phyloP scores from a whole-genome alignment of 108 stramenopile species.

The Pelagomonas calceolata region DNA sequence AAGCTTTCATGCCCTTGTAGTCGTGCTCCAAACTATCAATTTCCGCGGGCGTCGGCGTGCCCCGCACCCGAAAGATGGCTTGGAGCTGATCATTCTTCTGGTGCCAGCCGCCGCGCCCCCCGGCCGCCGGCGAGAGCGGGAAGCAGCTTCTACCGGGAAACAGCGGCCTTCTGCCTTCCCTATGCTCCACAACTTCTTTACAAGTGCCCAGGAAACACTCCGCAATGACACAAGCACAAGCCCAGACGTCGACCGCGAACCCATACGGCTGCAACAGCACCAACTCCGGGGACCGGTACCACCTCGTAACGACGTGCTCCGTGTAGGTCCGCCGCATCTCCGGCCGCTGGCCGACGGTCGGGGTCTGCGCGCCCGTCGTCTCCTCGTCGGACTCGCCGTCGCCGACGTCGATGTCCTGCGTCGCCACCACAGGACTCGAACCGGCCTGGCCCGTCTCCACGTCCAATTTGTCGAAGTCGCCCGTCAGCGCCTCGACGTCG shows the following conservation, averaged over 20 bases:
- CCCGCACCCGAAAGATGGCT: background rate
- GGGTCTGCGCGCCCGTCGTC: background rate
- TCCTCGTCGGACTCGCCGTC: background rate
- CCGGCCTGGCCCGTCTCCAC: no score
- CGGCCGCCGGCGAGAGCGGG: background rate
- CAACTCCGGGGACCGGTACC: conserved; percentile 10
- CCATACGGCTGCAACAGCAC: conserved; percentile 2
- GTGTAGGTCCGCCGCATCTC: conserved; percentile 3
- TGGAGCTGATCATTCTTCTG: conserved; percentile 1
- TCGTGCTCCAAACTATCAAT: background rate
- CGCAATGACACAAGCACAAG: conserved; percentile 2
- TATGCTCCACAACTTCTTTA: background rate
- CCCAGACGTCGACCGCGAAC: conserved; percentile 3
- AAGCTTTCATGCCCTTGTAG: background rate
- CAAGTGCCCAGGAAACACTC: conserved; percentile 1
- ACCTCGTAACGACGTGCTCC: conserved; percentile 9
- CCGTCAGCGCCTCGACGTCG: no score
- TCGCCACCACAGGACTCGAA: background rate
- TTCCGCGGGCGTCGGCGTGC: background rate
- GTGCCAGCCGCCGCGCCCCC: background rate
- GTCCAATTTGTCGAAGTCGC: no score
- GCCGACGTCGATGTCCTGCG: background rate
- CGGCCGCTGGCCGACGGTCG: background rate
- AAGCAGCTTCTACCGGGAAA: conserved; percentile 1
- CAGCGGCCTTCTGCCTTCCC: background rate